phyloP scores from a whole-genome alignment of 1,284 basidiomycete species.

The Austroboletus novae-zelandiae region DNA sequence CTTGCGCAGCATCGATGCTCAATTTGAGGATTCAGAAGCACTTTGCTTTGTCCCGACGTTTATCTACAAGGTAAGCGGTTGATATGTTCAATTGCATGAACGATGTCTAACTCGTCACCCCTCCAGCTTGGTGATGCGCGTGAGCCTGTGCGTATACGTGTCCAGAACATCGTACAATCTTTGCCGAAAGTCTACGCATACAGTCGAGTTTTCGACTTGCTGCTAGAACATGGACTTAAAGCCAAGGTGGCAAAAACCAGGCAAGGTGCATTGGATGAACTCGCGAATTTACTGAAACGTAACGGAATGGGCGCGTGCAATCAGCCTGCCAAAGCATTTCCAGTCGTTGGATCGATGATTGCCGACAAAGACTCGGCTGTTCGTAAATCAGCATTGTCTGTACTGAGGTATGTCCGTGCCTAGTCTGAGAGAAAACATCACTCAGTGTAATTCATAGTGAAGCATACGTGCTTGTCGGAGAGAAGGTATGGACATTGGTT shows the following conservation, averaged over 20 bases:
- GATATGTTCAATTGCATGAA: background rate
- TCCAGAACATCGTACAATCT: conserved; percentile 70
- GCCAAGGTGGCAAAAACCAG: conserved; percentile 90
- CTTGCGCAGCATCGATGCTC: conserved; percentile 69
- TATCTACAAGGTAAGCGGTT: conserved; percentile 74
- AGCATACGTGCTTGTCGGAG: conserved; percentile 80
- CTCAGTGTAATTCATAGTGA: conserved; percentile 48
- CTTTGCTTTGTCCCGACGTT: conserved; percentile 88
- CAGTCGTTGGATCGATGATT: conserved; percentile 76
- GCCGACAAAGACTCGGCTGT: conserved; percentile 87
- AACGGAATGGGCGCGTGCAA: conserved; percentile 83
- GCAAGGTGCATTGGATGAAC: conserved; percentile 82
- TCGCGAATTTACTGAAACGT: conserved; percentile 74
- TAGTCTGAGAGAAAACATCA: conserved; percentile 2
- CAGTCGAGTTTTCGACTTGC: conserved; percentile 83
- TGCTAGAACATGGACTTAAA: conserved; percentile 84
- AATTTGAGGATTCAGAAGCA: conserved; percentile 88
- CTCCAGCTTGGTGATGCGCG: conserved; percentile 78
- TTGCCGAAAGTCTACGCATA: conserved; percentile 84
- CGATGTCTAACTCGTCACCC: conserved; percentile 1
- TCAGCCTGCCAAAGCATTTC: conserved; percentile 75
- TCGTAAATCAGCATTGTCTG: conserved; percentile 77
- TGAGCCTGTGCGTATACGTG: conserved; percentile 69
- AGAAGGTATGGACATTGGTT: conserved; percentile 81
- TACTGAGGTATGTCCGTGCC: conserved; percentile 55